Conservation (phyloP, 257 asterid genomes). For the Fraxinus pennsylvanica region DNA sequence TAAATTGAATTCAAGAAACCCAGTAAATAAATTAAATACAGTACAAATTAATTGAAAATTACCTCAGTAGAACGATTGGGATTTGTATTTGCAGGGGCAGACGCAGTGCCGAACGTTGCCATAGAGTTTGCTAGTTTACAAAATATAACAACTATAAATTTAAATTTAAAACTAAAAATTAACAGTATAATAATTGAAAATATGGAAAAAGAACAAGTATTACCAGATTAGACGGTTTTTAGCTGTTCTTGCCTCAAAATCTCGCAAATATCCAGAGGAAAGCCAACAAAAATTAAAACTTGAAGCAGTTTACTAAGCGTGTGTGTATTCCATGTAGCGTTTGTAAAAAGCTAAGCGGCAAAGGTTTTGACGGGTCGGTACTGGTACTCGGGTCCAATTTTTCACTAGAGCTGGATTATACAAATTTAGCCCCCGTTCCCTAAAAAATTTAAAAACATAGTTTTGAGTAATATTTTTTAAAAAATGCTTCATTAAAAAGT, state of each 20-base stretch:
- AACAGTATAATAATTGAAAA: neutral
- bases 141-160: neutral
- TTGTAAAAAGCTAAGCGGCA: no score
- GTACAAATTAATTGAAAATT: constrained; percentile 5
- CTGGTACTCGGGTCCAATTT: no score
- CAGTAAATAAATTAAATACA: constrained; percentile 2
- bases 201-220: neutral
- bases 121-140: constrained; percentile 26
- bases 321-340: no score
- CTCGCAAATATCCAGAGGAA: no score
- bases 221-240: neutral
- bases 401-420: no score
- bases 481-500: no score
- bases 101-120: constrained; percentile 64
- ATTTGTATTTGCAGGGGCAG: constrained; percentile 42
- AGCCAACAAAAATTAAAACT: no score
- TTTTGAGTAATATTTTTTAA: no score
- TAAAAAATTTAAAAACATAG: no score
- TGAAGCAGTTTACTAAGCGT: no score
- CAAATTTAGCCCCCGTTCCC: no score
- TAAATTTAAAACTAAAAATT: neutral
- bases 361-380: no score
- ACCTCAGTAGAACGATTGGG: constrained; percentile 92
- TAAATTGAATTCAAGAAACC: constrained; percentile 5
- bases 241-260: neutral